These are phyloP conservation scores for Colletotrichum lentis DNA, from an alignment of 2,329 filamentous ascomycete species.

Conservation along the genomic window DNA sequence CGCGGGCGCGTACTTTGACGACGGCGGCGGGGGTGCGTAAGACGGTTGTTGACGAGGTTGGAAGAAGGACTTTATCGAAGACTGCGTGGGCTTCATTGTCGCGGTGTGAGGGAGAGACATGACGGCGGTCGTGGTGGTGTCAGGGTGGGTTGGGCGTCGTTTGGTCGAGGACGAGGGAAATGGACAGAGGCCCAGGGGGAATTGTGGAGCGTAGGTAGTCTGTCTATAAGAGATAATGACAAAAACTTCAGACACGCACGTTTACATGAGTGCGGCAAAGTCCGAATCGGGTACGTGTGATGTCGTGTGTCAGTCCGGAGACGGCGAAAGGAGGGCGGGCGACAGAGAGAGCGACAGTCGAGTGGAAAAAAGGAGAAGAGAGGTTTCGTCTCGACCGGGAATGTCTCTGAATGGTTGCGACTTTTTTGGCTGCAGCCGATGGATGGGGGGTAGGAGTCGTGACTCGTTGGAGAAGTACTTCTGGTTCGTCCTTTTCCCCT, in stretches of 20 bases:
- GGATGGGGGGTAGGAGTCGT: neutral
- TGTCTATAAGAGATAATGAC: constrained; percentile 6
- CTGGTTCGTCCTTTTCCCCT: neutral
- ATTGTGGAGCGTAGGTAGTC: neutral
- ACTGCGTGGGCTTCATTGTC: constrained; percentile 53
- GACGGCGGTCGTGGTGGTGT: constrained; percentile 46
- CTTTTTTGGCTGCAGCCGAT: constrained; percentile 5
- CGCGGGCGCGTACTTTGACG: constrained; percentile 47
- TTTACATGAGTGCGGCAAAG: constrained; percentile 12
- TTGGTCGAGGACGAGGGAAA: neutral
- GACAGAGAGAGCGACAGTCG: neutral
- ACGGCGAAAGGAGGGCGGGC: constrained; percentile 5
- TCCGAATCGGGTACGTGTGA: neutral
- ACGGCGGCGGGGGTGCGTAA: constrained; percentile 53
- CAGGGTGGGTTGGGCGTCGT: constrained; percentile 47
- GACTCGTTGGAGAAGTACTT: constrained; percentile 11
- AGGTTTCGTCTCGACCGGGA: constrained; percentile 23
- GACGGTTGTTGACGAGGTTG: constrained; percentile 54
- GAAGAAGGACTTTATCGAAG: constrained; percentile 72
- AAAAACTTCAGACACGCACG: neutral
- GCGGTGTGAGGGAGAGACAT: constrained; percentile 53
- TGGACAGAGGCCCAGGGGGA: neutral
- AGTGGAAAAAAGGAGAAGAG: neutral
- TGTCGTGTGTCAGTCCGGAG: constrained; percentile 26
- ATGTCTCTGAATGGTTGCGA: constrained; percentile 31